Conservation (phyloP, 352 stramenopile genomes). For the Globisporangium spiculum region DNA sequence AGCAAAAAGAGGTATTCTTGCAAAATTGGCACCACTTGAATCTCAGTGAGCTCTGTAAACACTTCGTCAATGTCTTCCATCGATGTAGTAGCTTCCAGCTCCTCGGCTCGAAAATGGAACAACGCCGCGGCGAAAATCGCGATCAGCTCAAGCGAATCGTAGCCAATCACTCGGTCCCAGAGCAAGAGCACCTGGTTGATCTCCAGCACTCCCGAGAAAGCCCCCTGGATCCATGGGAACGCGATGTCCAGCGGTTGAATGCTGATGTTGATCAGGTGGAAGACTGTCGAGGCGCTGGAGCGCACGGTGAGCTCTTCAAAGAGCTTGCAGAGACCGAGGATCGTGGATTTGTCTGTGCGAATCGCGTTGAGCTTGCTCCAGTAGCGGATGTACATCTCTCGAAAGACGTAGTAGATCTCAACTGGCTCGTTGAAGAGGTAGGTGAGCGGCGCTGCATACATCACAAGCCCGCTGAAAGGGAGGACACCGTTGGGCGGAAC, state of each 20-base stretch:
- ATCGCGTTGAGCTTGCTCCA: slow-evolving; percentile 80
- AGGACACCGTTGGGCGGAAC: slow-evolving; percentile 70
- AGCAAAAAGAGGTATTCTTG: slow-evolving; percentile 72
- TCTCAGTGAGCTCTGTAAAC: slow-evolving; percentile 67
- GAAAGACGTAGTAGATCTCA: slow-evolving; percentile 75
- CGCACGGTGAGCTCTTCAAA: slow-evolving; percentile 65
- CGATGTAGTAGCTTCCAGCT: slow-evolving; percentile 38
- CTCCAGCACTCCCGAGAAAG: slow-evolving; percentile 74
- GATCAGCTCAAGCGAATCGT: slow-evolving; percentile 67
- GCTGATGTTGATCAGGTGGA: slow-evolving; percentile 59
- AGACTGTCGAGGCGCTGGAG: slow-evolving; percentile 46
- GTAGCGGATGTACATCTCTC: slow-evolving; percentile 74
- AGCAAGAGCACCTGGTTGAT: slow-evolving; percentile 73
- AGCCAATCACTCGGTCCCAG: slow-evolving; percentile 75
- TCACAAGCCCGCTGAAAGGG: slow-evolving; percentile 68
- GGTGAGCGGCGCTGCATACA: slow-evolving; percentile 67
- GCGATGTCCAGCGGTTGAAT: slow-evolving; percentile 65
- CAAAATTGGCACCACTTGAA: slow-evolving; percentile 63
- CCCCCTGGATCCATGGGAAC: slow-evolving; percentile 79
- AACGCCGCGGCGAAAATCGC: slow-evolving; percentile 65
- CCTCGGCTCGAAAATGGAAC: slow-evolving; percentile 64
- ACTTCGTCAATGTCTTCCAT: slow-evolving; percentile 60
- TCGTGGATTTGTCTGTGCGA: slow-evolving; percentile 44
- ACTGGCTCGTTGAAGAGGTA: slow-evolving; percentile 67
- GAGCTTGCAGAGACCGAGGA: slow-evolving; percentile 67